Evolutionary conservation across 1,139 yeast genomes (phyloP), one percentile per base, ranked within the genome.

Genomic region (Suhomyces kunorum): DNA sequence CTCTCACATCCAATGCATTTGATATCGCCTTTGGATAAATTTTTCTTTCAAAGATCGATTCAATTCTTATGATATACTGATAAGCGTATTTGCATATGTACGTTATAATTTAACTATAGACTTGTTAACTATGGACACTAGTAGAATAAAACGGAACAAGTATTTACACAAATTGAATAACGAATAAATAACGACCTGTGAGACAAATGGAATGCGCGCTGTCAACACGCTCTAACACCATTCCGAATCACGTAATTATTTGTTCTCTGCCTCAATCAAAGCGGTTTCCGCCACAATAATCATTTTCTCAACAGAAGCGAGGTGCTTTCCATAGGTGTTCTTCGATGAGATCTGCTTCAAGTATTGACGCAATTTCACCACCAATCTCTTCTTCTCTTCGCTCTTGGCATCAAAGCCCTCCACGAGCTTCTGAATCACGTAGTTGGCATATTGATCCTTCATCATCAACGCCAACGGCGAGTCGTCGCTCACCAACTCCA

Each of bases 371-470:
- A 83, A 78, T 48, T 81, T 81, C 37, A 73, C 66, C 35, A 84
- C 83, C 50, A 85, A 69, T 24, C 77, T 58, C 37, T 67, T 74
- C 65, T 82, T 83, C 48, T 87, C 88, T 25, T 74, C 75, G 38
- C 86, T 84, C 45, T 75, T 76, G 7, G 94, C 78, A 51, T 68
- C 75, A 48, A 72, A 71, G 3, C 87, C 86, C 51, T 87, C 96
- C 28, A 92, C 89, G 54, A 94, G 75, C 61, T 92, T 92, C 64
- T 92, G 98, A 42, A 92, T 88, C 33, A 92, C 99, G 59, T 92
- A 92, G 63, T 92, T 92, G 15, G 98, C 98, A 66, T 85, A 94
- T 60, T 92, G 98, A 63, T 92, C 98, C 60, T 88, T 87, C 89
- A 94, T 90, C 98, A 92, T 89, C 43, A 83, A 64, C 12, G 87